A percentile compares a stretch with the other conserved stretches of the same genome.
Conservation (phyloP, 2,329 filamentous ascomycete species). For the Alternaria viburni region DNA sequence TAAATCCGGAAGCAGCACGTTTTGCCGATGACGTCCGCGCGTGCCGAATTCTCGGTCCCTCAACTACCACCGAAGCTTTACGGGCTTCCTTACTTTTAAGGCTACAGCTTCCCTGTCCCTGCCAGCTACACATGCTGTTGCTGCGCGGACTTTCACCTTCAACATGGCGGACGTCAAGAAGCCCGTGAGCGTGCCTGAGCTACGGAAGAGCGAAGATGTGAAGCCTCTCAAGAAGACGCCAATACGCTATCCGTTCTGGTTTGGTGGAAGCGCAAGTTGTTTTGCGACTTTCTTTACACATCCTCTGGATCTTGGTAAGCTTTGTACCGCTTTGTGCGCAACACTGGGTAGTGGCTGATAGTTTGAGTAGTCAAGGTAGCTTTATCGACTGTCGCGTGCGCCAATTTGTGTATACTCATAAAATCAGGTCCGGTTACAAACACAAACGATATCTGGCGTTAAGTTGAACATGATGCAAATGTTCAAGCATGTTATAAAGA, state of each 20-base stretch:
- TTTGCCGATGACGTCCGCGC: constrained; percentile 35
- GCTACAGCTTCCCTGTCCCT: background rate
- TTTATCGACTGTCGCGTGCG: background rate
- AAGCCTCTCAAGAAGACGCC: constrained; percentile 38
- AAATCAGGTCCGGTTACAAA: constrained; percentile 81
- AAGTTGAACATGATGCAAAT: constrained; percentile 81
- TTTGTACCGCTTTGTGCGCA: background rate
- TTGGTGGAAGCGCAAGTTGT: constrained; percentile 92
- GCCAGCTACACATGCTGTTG: constrained; percentile 35
- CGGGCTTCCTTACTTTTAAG: constrained; percentile 15
- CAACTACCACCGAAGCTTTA: constrained; percentile 31
- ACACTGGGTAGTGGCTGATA: constrained; percentile 34
- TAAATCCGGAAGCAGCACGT: constrained; percentile 24
- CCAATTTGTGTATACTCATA: constrained; percentile 23
- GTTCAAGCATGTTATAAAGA: constrained; percentile 78
- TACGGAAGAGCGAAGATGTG: constrained; percentile 52
- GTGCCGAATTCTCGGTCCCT: constrained; percentile 26
- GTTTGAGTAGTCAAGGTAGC: constrained; percentile 53
- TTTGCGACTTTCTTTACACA: constrained; percentile 92
- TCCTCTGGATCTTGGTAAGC: constrained; percentile 85
- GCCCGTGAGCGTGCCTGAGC: constrained; percentile 38
- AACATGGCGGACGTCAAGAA: constrained; percentile 51
- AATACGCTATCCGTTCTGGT: constrained; percentile 71
- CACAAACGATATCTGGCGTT: constrained; percentile 72
- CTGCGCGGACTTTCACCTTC: background rate